Evolutionary conservation across 179 eudicot genomes (phyloP), one percentile per base, ranked within the genome.

Genomic region (Silene vulgaris): DNA sequence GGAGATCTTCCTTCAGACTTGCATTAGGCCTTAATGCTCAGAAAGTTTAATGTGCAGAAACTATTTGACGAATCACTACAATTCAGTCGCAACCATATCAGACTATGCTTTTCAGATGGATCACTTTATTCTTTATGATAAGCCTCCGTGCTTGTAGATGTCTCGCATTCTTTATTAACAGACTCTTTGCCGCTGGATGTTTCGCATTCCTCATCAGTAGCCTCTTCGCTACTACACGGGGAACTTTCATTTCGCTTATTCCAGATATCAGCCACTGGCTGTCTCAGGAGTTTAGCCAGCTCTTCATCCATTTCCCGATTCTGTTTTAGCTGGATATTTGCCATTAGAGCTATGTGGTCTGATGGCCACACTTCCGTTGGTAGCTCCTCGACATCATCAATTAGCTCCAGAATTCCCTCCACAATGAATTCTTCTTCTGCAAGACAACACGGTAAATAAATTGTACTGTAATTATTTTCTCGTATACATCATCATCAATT

Each of bases 311-410:
- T n/a, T 54, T 54, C n/a, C 20, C 29, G 12, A 8, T 21, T 21
- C 21, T 61, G 21, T 20, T 61, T 61, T 8, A 61, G 13, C 65
- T 61, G 23, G 2, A 61, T 61, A 1, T 61, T 1, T 61, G 65
- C 65, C 65, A 61, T 61, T 14, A 61, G 65, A 17, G 65, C 65
- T 17, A 61, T 61, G 14, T 61, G 65, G 23, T 61, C 65, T 21
- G 65, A 61, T 61, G 28, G 28, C 65, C 65, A 61, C 13, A 2
- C 28, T 20, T 61, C 28, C 8, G 65, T 5, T 7, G 65, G 65
- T 21, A 61, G 28, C 65, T 7, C 13, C 28, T 61, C 29, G 3
- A 54, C 60, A 54, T 61, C 65, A 61, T 61, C 23, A 0, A 61
- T 21, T 61, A 21, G 65, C 65, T 61, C 65, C 3, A 61, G 65